phyloP scores from a whole-genome alignment of 345 rosid genomes.

The Eutrema japonicum region DNA sequence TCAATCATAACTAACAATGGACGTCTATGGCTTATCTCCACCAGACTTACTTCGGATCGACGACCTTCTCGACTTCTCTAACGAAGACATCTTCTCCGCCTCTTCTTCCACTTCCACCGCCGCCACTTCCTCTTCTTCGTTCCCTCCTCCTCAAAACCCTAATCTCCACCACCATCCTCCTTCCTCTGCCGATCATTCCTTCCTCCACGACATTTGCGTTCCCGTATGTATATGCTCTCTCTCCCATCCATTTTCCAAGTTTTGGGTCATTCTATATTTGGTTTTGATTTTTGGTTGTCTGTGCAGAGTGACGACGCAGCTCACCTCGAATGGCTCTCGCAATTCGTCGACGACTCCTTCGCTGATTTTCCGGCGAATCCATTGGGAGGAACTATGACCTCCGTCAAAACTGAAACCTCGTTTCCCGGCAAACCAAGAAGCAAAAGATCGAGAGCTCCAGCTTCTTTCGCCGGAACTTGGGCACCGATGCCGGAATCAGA shows the following conservation, averaged over 20 bases:
- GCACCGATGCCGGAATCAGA: slow-evolving; percentile 36
- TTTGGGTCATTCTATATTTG: not conserved
- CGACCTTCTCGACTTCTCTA: slow-evolving; percentile 54
- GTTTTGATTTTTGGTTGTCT: not conserved
- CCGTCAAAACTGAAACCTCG: slow-evolving; percentile 44
- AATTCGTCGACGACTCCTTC: slow-evolving; percentile 77
- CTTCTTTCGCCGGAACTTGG: slow-evolving; percentile 42
- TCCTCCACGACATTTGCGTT: slow-evolving; percentile 67
- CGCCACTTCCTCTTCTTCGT: slow-evolving; percentile 41
- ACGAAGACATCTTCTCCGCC: slow-evolving; percentile 47
- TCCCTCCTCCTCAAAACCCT: slow-evolving; percentile 36
- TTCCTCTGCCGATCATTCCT: slow-evolving; percentile 41
- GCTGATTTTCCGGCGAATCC: slow-evolving; percentile 57
- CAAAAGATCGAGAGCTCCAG: slow-evolving; percentile 56
- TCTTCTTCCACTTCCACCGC: slow-evolving; percentile 47
- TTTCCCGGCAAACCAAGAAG: slow-evolving; percentile 54
- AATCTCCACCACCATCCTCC: slow-evolving; percentile 54
- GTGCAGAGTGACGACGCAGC: slow-evolving; percentile 78
- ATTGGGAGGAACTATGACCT: slow-evolving; percentile 45
- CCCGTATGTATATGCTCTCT: slow-evolving; percentile 50
- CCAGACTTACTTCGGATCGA: slow-evolving; percentile 43
- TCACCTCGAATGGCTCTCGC: slow-evolving; percentile 84
- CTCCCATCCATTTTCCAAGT: not conserved
- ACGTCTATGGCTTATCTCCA: slow-evolving; percentile 51
- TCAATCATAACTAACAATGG: slow-evolving; percentile 47